phyloP scores from a whole-genome alignment of 1,284 basidiomycete species.

The Boletus hoseneyae region DNA sequence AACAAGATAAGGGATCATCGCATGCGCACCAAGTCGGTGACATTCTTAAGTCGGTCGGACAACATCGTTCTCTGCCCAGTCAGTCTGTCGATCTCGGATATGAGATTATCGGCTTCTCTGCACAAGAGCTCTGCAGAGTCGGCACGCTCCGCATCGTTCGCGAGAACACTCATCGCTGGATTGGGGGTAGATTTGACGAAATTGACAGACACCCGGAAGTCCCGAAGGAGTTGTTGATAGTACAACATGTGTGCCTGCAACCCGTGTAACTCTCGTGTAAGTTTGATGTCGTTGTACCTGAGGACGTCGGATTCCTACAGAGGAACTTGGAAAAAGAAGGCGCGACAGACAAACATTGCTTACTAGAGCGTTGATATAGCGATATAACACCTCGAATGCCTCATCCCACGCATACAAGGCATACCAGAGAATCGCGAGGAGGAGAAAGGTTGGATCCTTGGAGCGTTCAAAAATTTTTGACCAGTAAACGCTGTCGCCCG shows the following conservation, averaged over 20 bases:
- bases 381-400: slow-evolving; percentile 46
- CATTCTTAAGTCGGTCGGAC: slow-evolving; percentile 47
- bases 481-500: slow-evolving; percentile 50
- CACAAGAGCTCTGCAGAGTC: slow-evolving; percentile 32
- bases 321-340: neutral
- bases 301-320: slow-evolving; percentile 45
- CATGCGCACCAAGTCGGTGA: slow-evolving; percentile 42
- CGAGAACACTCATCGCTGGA: slow-evolving; percentile 37
- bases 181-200: slow-evolving; percentile 47
- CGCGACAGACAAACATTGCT: slow-evolving; percentile 5
- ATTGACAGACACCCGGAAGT: slow-evolving; percentile 46
- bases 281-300: slow-evolving; percentile 32
- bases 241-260: slow-evolving; percentile 53
- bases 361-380: slow-evolving; percentile 46
- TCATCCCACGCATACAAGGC: slow-evolving; percentile 59
- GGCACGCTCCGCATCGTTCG: slow-evolving; percentile 12
- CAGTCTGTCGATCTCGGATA: slow-evolving; percentile 45
- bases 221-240: slow-evolving; percentile 49
- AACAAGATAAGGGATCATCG: neutral
- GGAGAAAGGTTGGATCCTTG: slow-evolving; percentile 50
- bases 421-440: slow-evolving; percentile 54
- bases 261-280: slow-evolving; percentile 49
- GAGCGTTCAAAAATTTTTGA: slow-evolving; percentile 46
- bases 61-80: slow-evolving; percentile 42
- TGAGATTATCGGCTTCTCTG: slow-evolving; percentile 42